Evolutionary conservation across 2,329 filamentous ascomycete genomes (phyloP).

Genomic region (Xenosphaeropsis pyriputrescens): DNA sequence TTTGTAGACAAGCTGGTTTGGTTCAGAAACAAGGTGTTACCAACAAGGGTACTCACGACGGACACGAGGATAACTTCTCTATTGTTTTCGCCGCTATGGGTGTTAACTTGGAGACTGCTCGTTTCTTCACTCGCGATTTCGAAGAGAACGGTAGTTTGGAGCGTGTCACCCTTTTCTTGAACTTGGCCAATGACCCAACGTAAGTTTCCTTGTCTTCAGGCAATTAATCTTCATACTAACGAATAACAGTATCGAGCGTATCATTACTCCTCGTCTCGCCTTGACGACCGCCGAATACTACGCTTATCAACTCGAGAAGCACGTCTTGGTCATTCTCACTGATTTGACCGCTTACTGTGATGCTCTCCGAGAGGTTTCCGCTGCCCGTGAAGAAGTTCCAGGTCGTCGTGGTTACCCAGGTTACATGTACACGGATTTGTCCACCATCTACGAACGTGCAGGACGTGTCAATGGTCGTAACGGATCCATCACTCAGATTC

Average conservation of each 20-base stretch:
- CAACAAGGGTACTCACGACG: constrained; percentile 92
- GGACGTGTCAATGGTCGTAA: constrained; percentile 95
- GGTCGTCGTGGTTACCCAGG: constrained; percentile 98
- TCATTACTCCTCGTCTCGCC: constrained; percentile 96
- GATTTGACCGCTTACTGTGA: constrained; percentile 98
- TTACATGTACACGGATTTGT: constrained; percentile 99
- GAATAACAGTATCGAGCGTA: constrained; percentile 76
- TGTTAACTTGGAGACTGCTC: constrained; percentile 97
- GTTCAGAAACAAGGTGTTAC: constrained; percentile 63
- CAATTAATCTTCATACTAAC: constrained; percentile 3
- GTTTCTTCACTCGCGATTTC: constrained; percentile 97
- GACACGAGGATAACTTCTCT: constrained; percentile 97
- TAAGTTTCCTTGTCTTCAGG: constrained; percentile 29
- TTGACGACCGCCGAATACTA: constrained; percentile 99
- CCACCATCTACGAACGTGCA: constrained; percentile 97
- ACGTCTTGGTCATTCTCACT: constrained; percentile 96
- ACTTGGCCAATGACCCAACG: constrained; percentile 98
- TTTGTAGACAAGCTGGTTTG: constrained; percentile 90
- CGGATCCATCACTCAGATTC: constrained; percentile 97
- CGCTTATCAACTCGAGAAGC: constrained; percentile 98
- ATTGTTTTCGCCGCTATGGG: constrained; percentile 99
- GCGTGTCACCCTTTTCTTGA: constrained; percentile 92
- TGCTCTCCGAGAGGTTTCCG: constrained; percentile 95
- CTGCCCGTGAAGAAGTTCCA: constrained; percentile 94
- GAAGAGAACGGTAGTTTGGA: constrained; percentile 99